Percentiles rank a stretch among this genome's conserved stretches.
These are phyloP conservation scores for Phytophthora syringae DNA, from an alignment of 352 stramenopile species.

Conservation along the genomic window DNA sequence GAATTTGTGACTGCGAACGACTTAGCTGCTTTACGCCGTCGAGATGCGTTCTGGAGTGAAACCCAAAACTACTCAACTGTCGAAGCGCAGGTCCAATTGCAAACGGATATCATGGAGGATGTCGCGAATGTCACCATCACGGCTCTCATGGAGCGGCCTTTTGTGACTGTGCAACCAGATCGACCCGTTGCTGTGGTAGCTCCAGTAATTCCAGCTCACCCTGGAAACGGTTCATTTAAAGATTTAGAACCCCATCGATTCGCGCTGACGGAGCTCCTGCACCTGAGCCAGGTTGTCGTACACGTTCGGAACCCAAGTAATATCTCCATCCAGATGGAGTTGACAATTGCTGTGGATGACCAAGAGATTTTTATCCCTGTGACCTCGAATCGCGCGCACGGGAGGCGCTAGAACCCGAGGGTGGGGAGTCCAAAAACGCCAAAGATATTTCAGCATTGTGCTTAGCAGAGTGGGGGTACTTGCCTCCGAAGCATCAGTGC, in stretches of 20 bases:
- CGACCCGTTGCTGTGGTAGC: neutral
- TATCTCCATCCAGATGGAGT: slow-evolving; percentile 52
- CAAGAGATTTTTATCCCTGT: slow-evolving; percentile 60
- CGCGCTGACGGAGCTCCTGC: slow-evolving; percentile 45
- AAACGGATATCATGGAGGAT: slow-evolving; percentile 46
- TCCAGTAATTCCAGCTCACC: neutral
- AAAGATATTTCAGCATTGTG: slow-evolving; percentile 38
- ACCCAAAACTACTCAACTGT: slow-evolving; percentile 7
- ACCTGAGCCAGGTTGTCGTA: slow-evolving; percentile 35
- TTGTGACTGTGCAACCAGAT: slow-evolving; percentile 21
- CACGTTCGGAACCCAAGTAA: slow-evolving; percentile 60
- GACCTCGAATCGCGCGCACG: slow-evolving; percentile 11
- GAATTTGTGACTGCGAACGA: slow-evolving; percentile 41
- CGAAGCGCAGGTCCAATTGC: slow-evolving; percentile 37
- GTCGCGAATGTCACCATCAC: slow-evolving; percentile 39
- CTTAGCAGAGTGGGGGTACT: slow-evolving; percentile 44
- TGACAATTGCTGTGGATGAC: slow-evolving; percentile 45
- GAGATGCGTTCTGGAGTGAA: slow-evolving; percentile 38
- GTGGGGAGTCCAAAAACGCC: neutral
- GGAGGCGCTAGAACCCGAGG: neutral
- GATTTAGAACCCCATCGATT: slow-evolving; percentile 31
- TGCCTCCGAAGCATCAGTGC: slow-evolving; percentile 15
- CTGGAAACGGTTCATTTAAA: slow-evolving; percentile 1
- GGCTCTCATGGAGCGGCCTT: slow-evolving; percentile 41
- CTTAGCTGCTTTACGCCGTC: slow-evolving; percentile 39